These are phyloP conservation scores for Parietaria judaica DNA, from an alignment of 306 rosid genomes.

Conservation along the genomic window DNA sequence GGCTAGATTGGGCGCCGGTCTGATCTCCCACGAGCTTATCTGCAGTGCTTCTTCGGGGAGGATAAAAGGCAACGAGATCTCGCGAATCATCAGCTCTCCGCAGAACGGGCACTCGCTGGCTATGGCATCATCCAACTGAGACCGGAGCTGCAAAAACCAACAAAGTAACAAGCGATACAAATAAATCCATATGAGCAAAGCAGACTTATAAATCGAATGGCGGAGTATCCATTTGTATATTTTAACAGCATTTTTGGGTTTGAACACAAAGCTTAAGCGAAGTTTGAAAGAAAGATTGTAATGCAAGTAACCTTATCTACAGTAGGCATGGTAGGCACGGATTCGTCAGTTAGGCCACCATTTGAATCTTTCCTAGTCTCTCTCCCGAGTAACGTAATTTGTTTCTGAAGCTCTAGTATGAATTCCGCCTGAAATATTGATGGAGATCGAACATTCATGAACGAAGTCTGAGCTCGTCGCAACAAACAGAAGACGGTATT, in stretches of 20 bases:
- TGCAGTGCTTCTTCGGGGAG: constrained; percentile 56
- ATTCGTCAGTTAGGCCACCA: constrained; percentile 59
- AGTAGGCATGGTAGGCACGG: constrained; percentile 62
- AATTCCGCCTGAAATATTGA: constrained; percentile 63
- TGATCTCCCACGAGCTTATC: constrained; percentile 76
- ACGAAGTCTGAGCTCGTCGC: neutral
- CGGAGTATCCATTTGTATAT: no score
- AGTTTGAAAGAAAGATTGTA: no score
- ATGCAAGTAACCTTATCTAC: constrained; percentile 56
- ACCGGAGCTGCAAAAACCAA: constrained; percentile 62
- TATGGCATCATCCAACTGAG: constrained; percentile 86
- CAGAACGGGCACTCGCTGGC: constrained; percentile 97
- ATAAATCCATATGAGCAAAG: no score
- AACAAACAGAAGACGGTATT: constrained; percentile 2
- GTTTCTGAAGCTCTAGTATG: constrained; percentile 89
- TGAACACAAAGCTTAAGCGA: no score
- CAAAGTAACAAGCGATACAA: no score
- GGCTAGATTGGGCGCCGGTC: constrained; percentile 43
- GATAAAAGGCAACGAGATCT: constrained; percentile 77
- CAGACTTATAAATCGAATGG: no score
- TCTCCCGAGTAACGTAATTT: constrained; percentile 72
- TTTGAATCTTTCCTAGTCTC: constrained; percentile 76
- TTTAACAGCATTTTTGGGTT: no score
- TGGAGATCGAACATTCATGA: neutral
- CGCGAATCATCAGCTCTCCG: constrained; percentile 85